Evolutionary conservation across 148 eudicot species (phyloP), one percentile per base, ranked within the genome.

Genomic region (Mesembryanthemum crystallinum): DNA sequence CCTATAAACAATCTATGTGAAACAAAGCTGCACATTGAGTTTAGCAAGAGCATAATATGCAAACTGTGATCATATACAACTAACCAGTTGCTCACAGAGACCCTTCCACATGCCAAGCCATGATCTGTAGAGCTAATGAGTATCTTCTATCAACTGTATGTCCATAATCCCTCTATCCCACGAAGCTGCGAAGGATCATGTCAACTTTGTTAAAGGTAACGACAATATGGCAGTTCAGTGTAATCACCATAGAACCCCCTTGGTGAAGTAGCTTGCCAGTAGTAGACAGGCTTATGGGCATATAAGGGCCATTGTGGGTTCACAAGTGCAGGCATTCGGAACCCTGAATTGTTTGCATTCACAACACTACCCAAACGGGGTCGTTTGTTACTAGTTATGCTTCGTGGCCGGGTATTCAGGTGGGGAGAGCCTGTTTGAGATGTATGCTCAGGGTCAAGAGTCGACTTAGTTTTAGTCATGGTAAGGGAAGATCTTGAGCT

Each of bases 281-380:
- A 24, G 49, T 72, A 72, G 7, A 37, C 30, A 17, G 32, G 64
- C 11, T 32, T 14, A 49, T 27, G 39, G 21, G 32, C 54, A 39
- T 37, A 37, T 39, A 45, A 3, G 8, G 24, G 8, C 59, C 20
- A 47, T 8, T 68, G 42, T 68, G 57, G 18, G 54, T 47, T 60
- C 33, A 28, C 18, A 8, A 64, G 63, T 29, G 21, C 20, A 12
- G 27, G 28, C n/a, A 24, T 0, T 39, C 57, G 49, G 20, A 62
- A 1, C 35, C 33, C 49, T 24, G 29, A 20, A 65, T 54, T 59
- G 25, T 55, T 7, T 32, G 35, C 54, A 60, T 28, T 42, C 67
- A 43, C 42, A 59, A 43, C 68, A 59, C 67, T 59, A 47, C 69
- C 59, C 60, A 61, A 32, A 47, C 52, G 49, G 30, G 27, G 63